Evolutionary conservation across 352 stramenopile species (phyloP).

Genomic region (Aphanomyces cochlioides): DNA sequence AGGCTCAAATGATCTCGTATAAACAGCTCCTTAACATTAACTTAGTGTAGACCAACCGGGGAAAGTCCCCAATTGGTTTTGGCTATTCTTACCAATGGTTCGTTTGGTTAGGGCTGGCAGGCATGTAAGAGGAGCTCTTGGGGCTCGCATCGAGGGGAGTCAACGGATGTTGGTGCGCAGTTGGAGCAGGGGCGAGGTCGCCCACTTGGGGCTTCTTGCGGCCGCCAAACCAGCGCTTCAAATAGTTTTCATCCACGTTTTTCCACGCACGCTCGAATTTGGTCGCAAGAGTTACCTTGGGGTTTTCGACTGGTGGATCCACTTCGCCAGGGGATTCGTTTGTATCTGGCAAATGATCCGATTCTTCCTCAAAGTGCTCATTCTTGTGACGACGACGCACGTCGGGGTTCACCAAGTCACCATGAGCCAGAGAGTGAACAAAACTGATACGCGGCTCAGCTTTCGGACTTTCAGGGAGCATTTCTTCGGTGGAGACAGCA

Average conservation of each 20-base stretch:
- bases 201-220: slow-evolving; percentile 2
- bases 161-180: neutral
- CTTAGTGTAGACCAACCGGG: neutral
- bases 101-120: neutral
- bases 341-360: too few species aligned
- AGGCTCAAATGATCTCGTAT: too few species aligned
- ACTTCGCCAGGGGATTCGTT: too few species aligned
- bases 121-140: neutral
- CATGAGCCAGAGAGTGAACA: slow-evolving; percentile 37
- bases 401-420: slow-evolving; percentile 31
- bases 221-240: slow-evolving; percentile 79
- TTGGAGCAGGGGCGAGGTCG: too few species aligned
- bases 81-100: neutral
- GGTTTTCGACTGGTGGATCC: too few species aligned
- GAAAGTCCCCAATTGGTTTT: neutral
- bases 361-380: too few species aligned
- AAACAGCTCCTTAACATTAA: too few species aligned
- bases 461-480: slow-evolving; percentile 32
- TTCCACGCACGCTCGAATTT: slow-evolving; percentile 69
- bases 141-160: neutral
- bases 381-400: slow-evolving; percentile 25
- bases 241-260: slow-evolving; percentile 68
- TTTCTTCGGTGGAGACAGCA: slow-evolving; percentile 31
- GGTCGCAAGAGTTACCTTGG: slow-evolving; percentile 37
- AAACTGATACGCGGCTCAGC: slow-evolving; percentile 28